Conservation (phyloP, 768 basidiomycete species). For the Lactifluus hygrophoroides region DNA sequence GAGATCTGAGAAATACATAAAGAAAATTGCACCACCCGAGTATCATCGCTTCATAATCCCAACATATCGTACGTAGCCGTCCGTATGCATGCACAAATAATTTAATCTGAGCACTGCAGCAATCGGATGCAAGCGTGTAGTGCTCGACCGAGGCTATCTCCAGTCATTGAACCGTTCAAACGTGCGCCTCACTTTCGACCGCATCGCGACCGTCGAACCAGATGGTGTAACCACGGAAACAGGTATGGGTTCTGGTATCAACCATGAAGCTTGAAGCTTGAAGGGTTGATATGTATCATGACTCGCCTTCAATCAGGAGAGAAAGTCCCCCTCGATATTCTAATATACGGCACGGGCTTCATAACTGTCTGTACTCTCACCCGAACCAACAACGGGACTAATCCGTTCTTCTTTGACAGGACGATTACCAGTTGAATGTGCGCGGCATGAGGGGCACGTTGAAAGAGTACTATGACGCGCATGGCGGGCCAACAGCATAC, state of each 20-base stretch:
- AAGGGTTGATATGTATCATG: background rate
- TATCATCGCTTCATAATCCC: constrained; percentile 35
- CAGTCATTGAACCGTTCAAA: constrained; percentile 42
- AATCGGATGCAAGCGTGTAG: constrained; percentile 53
- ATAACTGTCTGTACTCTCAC: constrained; percentile 30
- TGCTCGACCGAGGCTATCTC: constrained; percentile 52
- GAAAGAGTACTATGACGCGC: constrained; percentile 36
- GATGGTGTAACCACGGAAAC: constrained; percentile 42
- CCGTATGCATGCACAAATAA: background rate
- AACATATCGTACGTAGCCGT: constrained; percentile 35
- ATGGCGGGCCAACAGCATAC: constrained; percentile 47
- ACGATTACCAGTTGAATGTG: constrained; percentile 6
- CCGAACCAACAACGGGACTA: background rate
- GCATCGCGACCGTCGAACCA: constrained; percentile 38
- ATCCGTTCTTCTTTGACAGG: background rate
- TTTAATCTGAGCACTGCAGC: constrained; percentile 27
- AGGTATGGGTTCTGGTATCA: background rate
- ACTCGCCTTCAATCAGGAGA: constrained; percentile 28
- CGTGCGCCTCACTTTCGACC: constrained; percentile 41
- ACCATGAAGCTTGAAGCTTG: background rate
- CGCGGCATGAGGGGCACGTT: constrained; percentile 28
- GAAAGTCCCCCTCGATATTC: constrained; percentile 41
- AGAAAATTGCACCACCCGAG: constrained; percentile 32
- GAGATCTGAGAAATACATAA: constrained; percentile 37
- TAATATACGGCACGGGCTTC: constrained; percentile 50